Evolutionary conservation across 2,329 filamentous ascomycete genomes (phyloP).

Genomic region (Fusarium odoratissimum): DNA sequence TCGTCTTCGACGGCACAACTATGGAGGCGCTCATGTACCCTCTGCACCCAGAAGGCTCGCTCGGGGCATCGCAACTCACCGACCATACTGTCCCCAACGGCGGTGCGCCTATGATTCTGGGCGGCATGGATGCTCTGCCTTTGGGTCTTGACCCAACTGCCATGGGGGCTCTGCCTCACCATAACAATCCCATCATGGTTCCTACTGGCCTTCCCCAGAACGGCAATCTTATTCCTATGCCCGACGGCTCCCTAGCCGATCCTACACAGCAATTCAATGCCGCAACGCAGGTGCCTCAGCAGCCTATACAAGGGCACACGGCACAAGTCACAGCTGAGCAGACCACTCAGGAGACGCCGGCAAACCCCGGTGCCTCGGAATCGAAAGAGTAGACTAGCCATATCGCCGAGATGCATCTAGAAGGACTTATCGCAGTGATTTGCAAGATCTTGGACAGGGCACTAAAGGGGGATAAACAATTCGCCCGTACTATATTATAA

Average conservation of each 20-base stretch:
- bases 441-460: background rate
- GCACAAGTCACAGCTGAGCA: conserved; percentile 19
- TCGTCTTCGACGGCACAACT: conserved; percentile 88
- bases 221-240: conserved; percentile 30
- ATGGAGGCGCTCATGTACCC: conserved; percentile 84
- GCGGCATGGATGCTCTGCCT: conserved; percentile 39
- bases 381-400: conserved; percentile 6
- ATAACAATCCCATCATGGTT: conserved; percentile 43
- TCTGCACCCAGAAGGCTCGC: conserved; percentile 75
- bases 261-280: conserved; percentile 27
- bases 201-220: conserved; percentile 28
- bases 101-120: conserved; percentile 38
- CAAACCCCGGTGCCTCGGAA: conserved; percentile 10
- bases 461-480: background rate
- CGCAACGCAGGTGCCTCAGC: conserved; percentile 8
- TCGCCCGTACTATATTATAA: background rate
- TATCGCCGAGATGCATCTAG: background rate
- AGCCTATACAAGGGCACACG: conserved; percentile 10
- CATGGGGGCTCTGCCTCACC: conserved; percentile 42
- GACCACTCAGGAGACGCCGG: conserved; percentile 14
- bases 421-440: background rate
- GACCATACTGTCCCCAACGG: conserved; percentile 40
- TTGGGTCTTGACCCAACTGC: conserved; percentile 41
- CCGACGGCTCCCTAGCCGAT: conserved; percentile 23
- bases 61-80: conserved; percentile 63